phyloP scores from a whole-genome alignment of 2,329 filamentous ascomycete genomes.

The Colletotrichum higginsianum region DNA sequence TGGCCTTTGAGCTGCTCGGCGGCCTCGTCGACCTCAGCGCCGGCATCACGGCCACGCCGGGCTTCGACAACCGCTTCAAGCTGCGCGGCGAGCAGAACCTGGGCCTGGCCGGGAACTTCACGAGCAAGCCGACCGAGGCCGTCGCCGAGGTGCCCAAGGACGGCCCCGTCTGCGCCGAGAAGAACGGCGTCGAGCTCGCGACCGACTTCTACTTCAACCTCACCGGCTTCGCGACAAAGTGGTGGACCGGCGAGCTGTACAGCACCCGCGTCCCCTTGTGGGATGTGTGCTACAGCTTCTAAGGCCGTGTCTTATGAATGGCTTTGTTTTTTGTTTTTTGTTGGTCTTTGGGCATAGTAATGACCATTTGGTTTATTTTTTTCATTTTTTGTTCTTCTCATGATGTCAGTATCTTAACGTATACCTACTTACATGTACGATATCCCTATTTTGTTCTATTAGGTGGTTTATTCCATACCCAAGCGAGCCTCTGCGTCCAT shows the following conservation, averaged over 20 bases:
- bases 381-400: not conserved
- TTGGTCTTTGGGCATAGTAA: not conserved
- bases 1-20: slow-evolving; percentile 54
- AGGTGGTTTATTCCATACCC: too few relatives aligned
- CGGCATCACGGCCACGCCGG: slow-evolving; percentile 55
- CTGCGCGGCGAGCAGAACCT: slow-evolving; percentile 48
- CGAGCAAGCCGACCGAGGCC: not conserved
- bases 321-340: too few relatives aligned
- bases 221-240: slow-evolving; percentile 47
- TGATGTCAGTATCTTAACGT: not conserved
- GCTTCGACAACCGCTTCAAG: slow-evolving; percentile 54
- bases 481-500: too few relatives aligned
- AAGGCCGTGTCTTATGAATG: not conserved
- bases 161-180: slow-evolving; percentile 44
- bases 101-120: slow-evolving; percentile 36
- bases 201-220: slow-evolving; percentile 49
- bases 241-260: slow-evolving; percentile 47
- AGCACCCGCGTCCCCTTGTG: slow-evolving; percentile 39
- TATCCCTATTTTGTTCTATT: too few relatives aligned
- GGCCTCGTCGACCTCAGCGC: slow-evolving; percentile 54
- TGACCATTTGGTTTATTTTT: not conserved
- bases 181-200: slow-evolving; percentile 45
- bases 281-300: slow-evolving; percentile 41
- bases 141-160: slow-evolving; percentile 42
- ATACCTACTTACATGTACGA: too few relatives aligned